A percentile compares a stretch with the other conserved stretches of the same genome.
phyloP scores from a whole-genome alignment of 2,329 filamentous ascomycete species.

The Epichloe hybrida region DNA sequence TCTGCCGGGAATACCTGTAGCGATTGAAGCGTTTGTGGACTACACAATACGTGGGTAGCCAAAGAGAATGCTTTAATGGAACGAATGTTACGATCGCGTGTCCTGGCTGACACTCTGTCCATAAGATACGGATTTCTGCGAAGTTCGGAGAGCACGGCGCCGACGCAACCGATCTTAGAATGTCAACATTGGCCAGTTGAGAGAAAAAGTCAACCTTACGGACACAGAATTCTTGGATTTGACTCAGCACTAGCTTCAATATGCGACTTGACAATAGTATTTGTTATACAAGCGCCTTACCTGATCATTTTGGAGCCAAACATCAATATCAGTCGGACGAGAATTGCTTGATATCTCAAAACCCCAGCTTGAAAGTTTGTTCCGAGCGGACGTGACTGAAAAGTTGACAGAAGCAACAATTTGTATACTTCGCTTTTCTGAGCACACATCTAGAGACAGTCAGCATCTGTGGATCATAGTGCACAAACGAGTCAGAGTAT shows the following conservation, averaged over 20 bases:
- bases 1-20: constrained; percentile 79
- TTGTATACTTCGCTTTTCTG: background rate
- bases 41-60: constrained; percentile 57
- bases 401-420: constrained; percentile 2
- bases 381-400: constrained; percentile 1
- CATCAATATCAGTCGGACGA: background rate
- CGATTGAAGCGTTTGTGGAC: constrained; percentile 63
- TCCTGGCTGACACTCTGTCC: background rate
- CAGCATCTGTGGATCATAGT: constrained; percentile 11
- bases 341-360: background rate
- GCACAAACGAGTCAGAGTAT: background rate
- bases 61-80: constrained; percentile 54
- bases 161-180: constrained; percentile 62
- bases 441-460: background rate
- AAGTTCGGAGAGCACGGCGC: constrained; percentile 72
- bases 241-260: constrained; percentile 20
- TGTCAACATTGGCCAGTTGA: constrained; percentile 4
- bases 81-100: background rate
- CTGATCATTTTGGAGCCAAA: background rate
- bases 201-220: constrained; percentile 23
- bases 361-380: background rate
- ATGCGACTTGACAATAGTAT: background rate
- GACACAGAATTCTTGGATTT: constrained; percentile 63
- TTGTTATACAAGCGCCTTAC: background rate
- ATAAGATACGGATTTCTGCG: constrained; percentile 43